phyloP scores from a whole-genome alignment of 106 monocot species.

The Acorus calamus region DNA sequence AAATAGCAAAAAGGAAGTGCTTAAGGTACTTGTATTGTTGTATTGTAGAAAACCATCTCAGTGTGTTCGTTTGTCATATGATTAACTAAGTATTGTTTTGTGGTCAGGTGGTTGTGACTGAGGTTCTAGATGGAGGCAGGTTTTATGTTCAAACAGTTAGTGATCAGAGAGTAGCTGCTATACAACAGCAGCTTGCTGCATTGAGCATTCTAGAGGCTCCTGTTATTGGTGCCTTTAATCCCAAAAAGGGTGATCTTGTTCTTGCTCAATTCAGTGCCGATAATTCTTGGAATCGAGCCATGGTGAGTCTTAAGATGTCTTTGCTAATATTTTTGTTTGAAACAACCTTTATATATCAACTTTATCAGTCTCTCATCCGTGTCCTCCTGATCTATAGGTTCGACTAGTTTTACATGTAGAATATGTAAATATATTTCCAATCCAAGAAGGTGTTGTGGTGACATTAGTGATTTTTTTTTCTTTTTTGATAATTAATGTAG shows the following conservation, averaged over 20 bases:
- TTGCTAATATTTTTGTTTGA: not conserved
- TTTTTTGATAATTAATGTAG: not conserved
- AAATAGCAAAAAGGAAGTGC: too few species aligned
- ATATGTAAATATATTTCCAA: too few species aligned
- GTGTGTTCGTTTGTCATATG: too few species aligned
- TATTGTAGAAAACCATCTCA: too few species aligned
- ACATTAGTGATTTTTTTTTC: not conserved
- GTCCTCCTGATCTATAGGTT: too few species aligned
- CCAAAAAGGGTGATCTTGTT: conserved; percentile 76
- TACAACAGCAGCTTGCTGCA: conserved; percentile 72
- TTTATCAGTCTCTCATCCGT: too few species aligned
- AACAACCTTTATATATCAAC: not conserved
- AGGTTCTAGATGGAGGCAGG: conserved; percentile 86
- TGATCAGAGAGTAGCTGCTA: conserved; percentile 61
- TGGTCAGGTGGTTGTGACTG: conserved; percentile 78
- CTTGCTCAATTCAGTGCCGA: conserved; percentile 88
- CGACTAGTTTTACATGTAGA: too few species aligned
- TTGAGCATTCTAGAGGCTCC: conserved; percentile 76
- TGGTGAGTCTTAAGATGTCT: conserved; percentile 36
- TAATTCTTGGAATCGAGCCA: conserved; percentile 93
- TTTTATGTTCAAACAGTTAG: conserved; percentile 85
- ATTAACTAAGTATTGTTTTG: not conserved
- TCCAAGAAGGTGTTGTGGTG: too few species aligned
- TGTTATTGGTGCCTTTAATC: conserved; percentile 81
- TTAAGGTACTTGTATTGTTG: too few species aligned